Percentiles rank a stretch among this genome's conserved stretches.
phyloP scores from a whole-genome alignment of 1,139 yeast genomes.

The Yamadazyma diospyri region DNA sequence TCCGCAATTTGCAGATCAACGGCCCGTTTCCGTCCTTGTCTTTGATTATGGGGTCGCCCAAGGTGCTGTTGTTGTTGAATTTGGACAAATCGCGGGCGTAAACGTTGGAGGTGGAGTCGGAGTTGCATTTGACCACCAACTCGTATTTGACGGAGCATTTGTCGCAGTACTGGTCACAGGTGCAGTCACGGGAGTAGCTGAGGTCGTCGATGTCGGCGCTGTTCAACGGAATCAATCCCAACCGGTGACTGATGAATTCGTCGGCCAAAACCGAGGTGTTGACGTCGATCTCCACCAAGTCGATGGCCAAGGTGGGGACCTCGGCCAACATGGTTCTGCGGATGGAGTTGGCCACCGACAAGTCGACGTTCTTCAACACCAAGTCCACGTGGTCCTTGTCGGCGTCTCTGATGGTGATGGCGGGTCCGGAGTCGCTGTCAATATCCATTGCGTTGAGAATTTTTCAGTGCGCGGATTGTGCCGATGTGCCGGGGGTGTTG shows the following conservation, averaged over 20 bases:
- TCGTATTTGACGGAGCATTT: constrained; percentile 88
- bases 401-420: constrained; percentile 83
- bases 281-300: constrained; percentile 88
- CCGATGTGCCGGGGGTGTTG: no score
- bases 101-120: constrained; percentile 84
- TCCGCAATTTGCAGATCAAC: constrained; percentile 82
- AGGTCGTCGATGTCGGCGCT: constrained; percentile 79
- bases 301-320: constrained; percentile 94
- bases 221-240: constrained; percentile 86
- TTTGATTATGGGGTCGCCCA: constrained; percentile 82
- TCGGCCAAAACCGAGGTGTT: constrained; percentile 96
- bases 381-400: constrained; percentile 87
- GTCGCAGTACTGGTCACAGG: constrained; percentile 96
- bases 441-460: constrained; percentile 30
- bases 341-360: constrained; percentile 88
- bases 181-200: constrained; percentile 88
- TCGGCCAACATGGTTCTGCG: constrained; percentile 93
- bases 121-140: constrained; percentile 81
- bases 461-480: no score
- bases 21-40: constrained; percentile 82
- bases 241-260: constrained; percentile 89
- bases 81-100: constrained; percentile 81
- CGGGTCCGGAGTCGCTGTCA: constrained; percentile 51
- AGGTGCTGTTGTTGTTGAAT: constrained; percentile 42
- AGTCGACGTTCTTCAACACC: constrained; percentile 80